phyloP scores from a whole-genome alignment of 2,329 filamentous ascomycete genomes.

The Stachybotrys elegans region DNA sequence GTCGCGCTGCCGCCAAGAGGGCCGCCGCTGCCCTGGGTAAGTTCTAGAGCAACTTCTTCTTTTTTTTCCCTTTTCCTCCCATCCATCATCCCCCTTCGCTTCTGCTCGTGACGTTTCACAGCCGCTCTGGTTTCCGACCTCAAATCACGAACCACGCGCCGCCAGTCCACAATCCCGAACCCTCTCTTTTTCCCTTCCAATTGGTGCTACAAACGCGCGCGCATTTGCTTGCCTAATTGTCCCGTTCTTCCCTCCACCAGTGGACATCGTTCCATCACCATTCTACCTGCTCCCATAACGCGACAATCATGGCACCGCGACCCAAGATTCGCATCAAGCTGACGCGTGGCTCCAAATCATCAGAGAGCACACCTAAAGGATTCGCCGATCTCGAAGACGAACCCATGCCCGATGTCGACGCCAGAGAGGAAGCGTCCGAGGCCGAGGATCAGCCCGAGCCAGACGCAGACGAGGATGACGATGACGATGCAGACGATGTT shows the following conservation, averaged over 20 bases:
- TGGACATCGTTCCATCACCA: too few species aligned
- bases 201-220: too few species aligned
- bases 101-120: background rate
- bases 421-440: conserved; percentile 34
- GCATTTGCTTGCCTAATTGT: too few species aligned
- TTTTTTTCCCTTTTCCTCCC: background rate
- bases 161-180: background rate
- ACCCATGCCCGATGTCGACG: conserved; percentile 23
- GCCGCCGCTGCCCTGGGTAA: conserved; percentile 48
- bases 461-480: conserved; percentile 33
- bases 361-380: conserved; percentile 38
- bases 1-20: conserved; percentile 48
- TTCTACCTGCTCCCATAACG: conserved; percentile 3
- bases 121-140: background rate
- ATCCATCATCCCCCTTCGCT: background rate
- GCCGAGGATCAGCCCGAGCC: conserved; percentile 32
- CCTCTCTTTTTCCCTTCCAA: background rate
- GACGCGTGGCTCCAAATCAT: conserved; percentile 20
- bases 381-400: conserved; percentile 35
- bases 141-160: background rate
- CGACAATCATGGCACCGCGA: conserved; percentile 19
- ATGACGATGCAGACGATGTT: conserved; percentile 32
- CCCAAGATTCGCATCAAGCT: conserved; percentile 26
- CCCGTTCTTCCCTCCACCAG: too few species aligned
- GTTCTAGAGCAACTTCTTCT: too few species aligned